Conservation (phyloP, 1,139 yeast genomes). For the Hemisphaericaspora xylofermentans region DNA sequence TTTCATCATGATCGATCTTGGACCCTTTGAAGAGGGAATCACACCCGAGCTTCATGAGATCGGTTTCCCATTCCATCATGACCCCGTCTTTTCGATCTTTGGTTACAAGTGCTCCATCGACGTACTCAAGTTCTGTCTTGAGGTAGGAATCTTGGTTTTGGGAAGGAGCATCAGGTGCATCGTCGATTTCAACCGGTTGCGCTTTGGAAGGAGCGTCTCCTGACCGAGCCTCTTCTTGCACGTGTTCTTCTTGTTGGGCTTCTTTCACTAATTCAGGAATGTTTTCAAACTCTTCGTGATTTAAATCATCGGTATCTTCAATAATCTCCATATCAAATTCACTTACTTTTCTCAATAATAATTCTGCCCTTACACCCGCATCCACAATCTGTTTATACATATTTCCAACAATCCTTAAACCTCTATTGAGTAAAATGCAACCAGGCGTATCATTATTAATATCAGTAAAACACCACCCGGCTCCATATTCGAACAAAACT, state of each 20-base stretch:
- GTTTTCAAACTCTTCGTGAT: conserved; percentile 20
- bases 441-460: conserved; percentile 73
- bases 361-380: conserved; percentile 91
- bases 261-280: conserved; percentile 10
- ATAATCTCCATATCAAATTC: conserved; percentile 53
- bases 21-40: conserved; percentile 56
- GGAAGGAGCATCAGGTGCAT: conserved; percentile 51
- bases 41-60: conserved; percentile 79
- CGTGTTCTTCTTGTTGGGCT: conserved; percentile 14
- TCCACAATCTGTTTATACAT: conserved; percentile 60
- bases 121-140: conserved; percentile 65
- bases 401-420: conserved; percentile 36
- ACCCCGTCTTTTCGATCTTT: conserved; percentile 80
- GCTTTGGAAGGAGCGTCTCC: conserved; percentile 7
- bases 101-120: conserved; percentile 71
- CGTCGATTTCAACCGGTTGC: conserved; percentile 11
- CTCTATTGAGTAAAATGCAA: conserved; percentile 58
- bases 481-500: conserved; percentile 76
- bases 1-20: conserved; percentile 23
- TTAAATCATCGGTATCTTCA: conserved; percentile 29
- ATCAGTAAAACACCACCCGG: conserved; percentile 83
- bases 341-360: conserved; percentile 68
- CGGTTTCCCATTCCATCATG: conserved; percentile 96
- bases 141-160: conserved; percentile 66
- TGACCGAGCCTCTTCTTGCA: conserved; percentile 18